phyloP scores from a whole-genome alignment of 2,329 filamentous ascomycete species.

The Fusarium sp. region DNA sequence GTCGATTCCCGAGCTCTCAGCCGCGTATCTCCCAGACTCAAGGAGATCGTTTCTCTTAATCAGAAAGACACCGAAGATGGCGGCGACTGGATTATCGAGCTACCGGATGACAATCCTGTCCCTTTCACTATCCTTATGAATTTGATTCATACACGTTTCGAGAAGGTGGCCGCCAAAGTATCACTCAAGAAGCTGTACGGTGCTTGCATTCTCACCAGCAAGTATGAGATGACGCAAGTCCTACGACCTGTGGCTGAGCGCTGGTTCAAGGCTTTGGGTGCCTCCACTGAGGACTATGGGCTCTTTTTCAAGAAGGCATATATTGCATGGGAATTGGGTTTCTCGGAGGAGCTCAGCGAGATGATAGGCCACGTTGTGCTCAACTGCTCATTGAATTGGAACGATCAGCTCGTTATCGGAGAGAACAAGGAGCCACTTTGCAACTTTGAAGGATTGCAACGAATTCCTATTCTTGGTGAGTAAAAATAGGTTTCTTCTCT shows the following conservation, averaged over 20 bases:
- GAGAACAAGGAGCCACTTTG: not conserved
- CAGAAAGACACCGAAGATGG: not conserved
- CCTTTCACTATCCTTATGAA: slow-evolving; percentile 20
- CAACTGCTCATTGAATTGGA: not conserved
- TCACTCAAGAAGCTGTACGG: slow-evolving; percentile 8
- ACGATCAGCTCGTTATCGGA: slow-evolving; percentile 8
- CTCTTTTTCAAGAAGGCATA: slow-evolving; percentile 1
- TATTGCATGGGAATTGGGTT: slow-evolving; percentile 31
- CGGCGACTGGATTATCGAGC: not conserved
- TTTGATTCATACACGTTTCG: slow-evolving; percentile 13
- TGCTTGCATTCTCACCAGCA: slow-evolving; percentile 18
- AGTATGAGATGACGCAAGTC: slow-evolving; percentile 28
- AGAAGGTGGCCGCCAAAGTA: not conserved
- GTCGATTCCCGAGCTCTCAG: slow-evolving; percentile 27
- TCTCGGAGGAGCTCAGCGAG: not conserved
- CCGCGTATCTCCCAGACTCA: slow-evolving; percentile 3
- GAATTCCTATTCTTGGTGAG: slow-evolving; percentile 23
- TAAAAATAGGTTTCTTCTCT: not conserved
- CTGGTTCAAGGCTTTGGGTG: slow-evolving; percentile 6
- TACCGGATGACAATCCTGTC: slow-evolving; percentile 4
- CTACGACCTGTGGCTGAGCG: slow-evolving; percentile 25
- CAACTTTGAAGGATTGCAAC: not conserved
- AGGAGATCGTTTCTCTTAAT: not conserved
- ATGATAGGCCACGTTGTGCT: not conserved
- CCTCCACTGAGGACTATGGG: not conserved